Conservation (phyloP, 1,284 basidiomycete genomes). For the Puccinia horiana region DNA sequence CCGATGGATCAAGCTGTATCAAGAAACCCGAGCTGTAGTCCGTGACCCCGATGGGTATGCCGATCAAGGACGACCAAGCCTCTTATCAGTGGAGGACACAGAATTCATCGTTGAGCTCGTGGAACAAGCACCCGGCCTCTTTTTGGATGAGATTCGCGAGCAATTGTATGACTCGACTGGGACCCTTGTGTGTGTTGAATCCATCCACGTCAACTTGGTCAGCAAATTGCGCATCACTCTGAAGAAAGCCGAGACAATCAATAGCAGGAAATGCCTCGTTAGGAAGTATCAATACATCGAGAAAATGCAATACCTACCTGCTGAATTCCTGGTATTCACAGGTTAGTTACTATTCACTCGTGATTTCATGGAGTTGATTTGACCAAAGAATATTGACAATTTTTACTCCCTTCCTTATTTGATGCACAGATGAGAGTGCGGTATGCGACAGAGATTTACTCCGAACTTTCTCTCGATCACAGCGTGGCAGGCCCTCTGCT, state of each 20-base stretch:
- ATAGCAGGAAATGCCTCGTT: background rate
- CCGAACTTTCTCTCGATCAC: background rate
- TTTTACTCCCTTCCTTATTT: background rate
- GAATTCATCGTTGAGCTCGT: background rate
- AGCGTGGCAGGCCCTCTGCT: background rate
- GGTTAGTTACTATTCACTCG: background rate
- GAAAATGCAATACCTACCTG: background rate
- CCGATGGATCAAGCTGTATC: background rate
- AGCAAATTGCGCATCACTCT: background rate
- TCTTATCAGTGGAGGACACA: background rate
- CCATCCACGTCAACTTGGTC: background rate
- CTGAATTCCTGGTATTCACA: background rate
- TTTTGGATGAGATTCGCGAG: slow-evolving; percentile 4
- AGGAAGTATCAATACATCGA: background rate
- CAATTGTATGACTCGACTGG: background rate
- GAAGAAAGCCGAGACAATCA: background rate
- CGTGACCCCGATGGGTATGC: background rate
- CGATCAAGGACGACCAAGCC: background rate
- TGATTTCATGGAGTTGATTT: no score
- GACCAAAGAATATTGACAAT: no score
- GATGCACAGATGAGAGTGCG: background rate
- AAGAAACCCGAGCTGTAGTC: background rate
- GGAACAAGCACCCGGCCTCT: background rate
- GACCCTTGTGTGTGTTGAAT: background rate
- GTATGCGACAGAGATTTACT: background rate